Percentiles rank a stretch among this genome's conserved stretches.
Conservation (phyloP, 2,329 filamentous ascomycete species). For the Thermothelomyces thermophilus region DNA sequence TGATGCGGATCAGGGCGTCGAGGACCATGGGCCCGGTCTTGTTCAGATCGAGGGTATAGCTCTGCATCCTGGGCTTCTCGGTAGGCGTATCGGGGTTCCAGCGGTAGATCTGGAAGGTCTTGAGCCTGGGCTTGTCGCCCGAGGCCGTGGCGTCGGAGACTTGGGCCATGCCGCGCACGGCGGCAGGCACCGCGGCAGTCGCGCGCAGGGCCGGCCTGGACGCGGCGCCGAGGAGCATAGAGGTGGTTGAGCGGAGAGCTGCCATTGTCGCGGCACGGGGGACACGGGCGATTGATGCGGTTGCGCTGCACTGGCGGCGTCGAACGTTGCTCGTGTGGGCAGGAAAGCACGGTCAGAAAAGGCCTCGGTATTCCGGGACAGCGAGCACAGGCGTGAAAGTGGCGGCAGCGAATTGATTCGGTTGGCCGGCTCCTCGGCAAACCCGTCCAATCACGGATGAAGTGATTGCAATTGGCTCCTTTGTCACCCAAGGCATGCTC, state of each 20-base stretch:
- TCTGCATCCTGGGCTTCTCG: slow-evolving; percentile 93
- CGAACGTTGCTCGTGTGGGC: slow-evolving; percentile 10
- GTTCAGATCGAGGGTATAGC: slow-evolving; percentile 91
- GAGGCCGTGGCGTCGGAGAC: slow-evolving; percentile 44
- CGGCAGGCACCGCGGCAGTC: slow-evolving; percentile 17
- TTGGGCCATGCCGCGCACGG: slow-evolving; percentile 27
- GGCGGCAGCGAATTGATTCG: slow-evolving; percentile 20
- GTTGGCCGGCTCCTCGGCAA: not conserved
- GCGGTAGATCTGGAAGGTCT: slow-evolving; percentile 97
- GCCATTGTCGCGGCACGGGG: slow-evolving; percentile 41
- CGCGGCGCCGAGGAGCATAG: slow-evolving; percentile 45
- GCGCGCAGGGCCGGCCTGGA: slow-evolving; percentile 35
- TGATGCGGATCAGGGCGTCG: slow-evolving; percentile 93
- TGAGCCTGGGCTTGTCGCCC: slow-evolving; percentile 62
- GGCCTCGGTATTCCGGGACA: slow-evolving; percentile 10
- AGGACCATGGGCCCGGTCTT: slow-evolving; percentile 99
- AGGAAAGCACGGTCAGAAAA: slow-evolving; percentile 12
- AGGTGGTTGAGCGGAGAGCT: slow-evolving; percentile 53
- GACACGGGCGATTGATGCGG: slow-evolving; percentile 11
- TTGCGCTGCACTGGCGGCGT: slow-evolving; percentile 4
- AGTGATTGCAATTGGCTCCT: not conserved
- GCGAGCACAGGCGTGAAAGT: slow-evolving; percentile 18
- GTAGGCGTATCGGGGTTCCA: slow-evolving; percentile 93
- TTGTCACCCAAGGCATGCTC: not conserved
- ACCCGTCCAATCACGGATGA: too few species aligned